phyloP scores from a whole-genome alignment of 1,139 yeast species.

The Meyerozyma sp. region DNA sequence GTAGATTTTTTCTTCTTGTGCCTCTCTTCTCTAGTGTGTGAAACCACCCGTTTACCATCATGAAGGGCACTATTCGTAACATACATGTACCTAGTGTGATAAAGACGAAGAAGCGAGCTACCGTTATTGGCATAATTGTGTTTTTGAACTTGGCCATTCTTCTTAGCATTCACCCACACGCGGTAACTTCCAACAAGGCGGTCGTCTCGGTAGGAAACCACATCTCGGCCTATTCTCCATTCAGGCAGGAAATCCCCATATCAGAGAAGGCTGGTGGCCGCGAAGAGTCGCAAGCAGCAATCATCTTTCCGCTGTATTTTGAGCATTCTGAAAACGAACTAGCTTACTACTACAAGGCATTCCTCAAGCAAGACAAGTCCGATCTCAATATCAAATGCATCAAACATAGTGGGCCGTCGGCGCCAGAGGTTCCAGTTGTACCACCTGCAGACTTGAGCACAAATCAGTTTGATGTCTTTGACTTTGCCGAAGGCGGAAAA shows the following conservation, averaged over 20 bases:
- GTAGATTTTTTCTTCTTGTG: no score
- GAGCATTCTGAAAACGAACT: not conserved
- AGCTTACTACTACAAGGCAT: not conserved
- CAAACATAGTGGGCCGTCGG: not conserved
- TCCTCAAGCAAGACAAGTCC: not conserved
- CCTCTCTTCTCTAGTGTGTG: no score
- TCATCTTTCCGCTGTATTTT: not conserved
- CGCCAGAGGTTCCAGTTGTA: constrained; percentile 7
- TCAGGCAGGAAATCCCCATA: not conserved
- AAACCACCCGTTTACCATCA: not conserved
- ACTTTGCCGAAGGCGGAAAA: not conserved
- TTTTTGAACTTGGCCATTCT: not conserved
- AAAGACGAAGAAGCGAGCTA: not conserved
- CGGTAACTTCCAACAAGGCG: not conserved
- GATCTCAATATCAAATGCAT: not conserved
- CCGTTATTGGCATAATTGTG: not conserved
- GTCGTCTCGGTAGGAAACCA: not conserved
- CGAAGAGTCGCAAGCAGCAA: not conserved
- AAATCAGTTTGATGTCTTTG: constrained; percentile 1
- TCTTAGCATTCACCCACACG: not conserved
- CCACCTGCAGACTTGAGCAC: not conserved
- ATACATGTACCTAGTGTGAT: not conserved
- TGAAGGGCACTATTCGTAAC: not conserved
- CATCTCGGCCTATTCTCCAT: not conserved
- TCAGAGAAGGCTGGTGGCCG: not conserved